A percentile compares a stretch with the other conserved stretches of the same genome.
phyloP scores from a whole-genome alignment of 495 filamentous ascomycete genomes.

The Podospora sp. region DNA sequence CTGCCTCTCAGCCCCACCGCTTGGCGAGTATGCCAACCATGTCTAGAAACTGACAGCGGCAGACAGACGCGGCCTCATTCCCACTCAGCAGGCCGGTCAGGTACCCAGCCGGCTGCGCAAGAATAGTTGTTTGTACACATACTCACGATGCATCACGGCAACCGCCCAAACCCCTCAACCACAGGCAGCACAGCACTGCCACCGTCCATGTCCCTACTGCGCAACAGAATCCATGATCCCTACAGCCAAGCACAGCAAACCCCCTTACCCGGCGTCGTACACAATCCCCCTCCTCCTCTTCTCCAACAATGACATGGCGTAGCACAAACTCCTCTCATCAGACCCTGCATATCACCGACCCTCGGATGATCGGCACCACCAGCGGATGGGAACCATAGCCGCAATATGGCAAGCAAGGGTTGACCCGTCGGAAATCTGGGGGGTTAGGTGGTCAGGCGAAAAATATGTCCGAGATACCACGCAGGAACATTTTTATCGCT shows the following conservation, averaged over 20 bases:
- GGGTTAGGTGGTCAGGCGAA: not conserved
- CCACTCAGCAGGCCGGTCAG: too few species aligned
- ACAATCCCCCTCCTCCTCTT: not conserved
- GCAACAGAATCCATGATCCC: not conserved
- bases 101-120: not conserved
- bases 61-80: not conserved
- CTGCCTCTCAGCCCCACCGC: not conserved
- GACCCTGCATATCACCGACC: not conserved
- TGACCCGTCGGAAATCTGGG: not conserved
- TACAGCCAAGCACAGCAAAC: not conserved
- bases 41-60: not conserved
- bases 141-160: not conserved
- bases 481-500: too few species aligned
- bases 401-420: not conserved
- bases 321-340: not conserved
- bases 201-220: not conserved
- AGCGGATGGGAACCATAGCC: not conserved
- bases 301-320: not conserved
- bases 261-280: not conserved
- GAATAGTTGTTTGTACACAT: not conserved
- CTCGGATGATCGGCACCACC: constrained; percentile 7
- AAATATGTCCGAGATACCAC: not conserved
- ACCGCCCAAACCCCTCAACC: not conserved
- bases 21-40: not conserved
- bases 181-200: too few species aligned